A percentile compares a stretch with the other conserved stretches of the same genome.
These are phyloP conservation scores for Medicago ruthenica DNA, from an alignment of 306 rosid genomes.

Conservation along the genomic window DNA sequence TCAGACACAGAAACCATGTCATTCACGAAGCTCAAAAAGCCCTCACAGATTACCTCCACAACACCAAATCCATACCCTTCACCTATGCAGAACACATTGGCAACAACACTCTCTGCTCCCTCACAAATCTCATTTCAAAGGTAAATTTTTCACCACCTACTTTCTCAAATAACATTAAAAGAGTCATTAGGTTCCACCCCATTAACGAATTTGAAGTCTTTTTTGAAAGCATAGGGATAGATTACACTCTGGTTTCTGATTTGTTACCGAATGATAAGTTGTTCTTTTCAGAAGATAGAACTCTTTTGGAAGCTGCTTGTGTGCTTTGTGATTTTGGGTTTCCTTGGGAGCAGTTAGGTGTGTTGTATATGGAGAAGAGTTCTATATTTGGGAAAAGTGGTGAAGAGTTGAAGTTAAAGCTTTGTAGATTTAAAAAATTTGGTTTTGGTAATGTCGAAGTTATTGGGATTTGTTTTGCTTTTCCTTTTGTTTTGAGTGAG, in stretches of 20 bases:
- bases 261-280: slow-evolving; percentile 62
- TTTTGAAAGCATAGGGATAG: slow-evolving; percentile 75
- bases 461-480: slow-evolving; percentile 66
- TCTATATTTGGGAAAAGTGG: slow-evolving; percentile 52
- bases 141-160: slow-evolving; percentile 46
- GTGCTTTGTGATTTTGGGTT: slow-evolving; percentile 67
- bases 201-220: slow-evolving; percentile 75
- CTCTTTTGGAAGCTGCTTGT: slow-evolving; percentile 57
- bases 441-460: slow-evolving; percentile 58
- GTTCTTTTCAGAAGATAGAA: slow-evolving; percentile 61
- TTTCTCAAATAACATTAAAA: slow-evolving; percentile 51
- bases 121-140: slow-evolving; percentile 51
- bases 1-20: slow-evolving; percentile 48
- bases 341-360: slow-evolving; percentile 70
- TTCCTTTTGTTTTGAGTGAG: slow-evolving; percentile 57
- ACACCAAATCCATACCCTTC: slow-evolving; percentile 60
- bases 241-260: slow-evolving; percentile 39
- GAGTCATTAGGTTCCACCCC: slow-evolving; percentile 68
- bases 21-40: slow-evolving; percentile 61
- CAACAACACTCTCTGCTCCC: slow-evolving; percentile 51
- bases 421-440: slow-evolving; percentile 43
- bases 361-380: slow-evolving; percentile 53
- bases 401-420: slow-evolving; percentile 44
- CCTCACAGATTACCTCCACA: slow-evolving; percentile 65
- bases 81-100: slow-evolving; percentile 66